These are phyloP conservation scores for Lentinula sp. DNA, from an alignment of 768 basidiomycete genomes.

Conservation along the genomic window DNA sequence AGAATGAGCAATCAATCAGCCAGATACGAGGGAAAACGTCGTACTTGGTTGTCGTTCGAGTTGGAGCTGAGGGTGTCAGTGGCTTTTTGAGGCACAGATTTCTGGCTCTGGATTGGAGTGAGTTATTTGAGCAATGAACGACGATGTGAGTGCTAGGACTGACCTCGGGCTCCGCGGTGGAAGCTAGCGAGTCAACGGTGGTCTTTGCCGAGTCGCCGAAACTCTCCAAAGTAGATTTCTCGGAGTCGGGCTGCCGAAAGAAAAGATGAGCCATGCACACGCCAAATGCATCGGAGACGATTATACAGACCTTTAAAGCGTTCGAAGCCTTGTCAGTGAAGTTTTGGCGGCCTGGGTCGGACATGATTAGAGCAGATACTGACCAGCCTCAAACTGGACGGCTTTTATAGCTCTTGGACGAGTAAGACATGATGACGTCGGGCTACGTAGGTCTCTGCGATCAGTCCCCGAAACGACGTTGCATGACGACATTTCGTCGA, in stretches of 20 bases:
- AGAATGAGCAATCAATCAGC: no score
- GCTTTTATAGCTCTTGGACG: neutral
- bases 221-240: conserved; percentile 52
- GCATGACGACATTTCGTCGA: no score
- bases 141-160: neutral
- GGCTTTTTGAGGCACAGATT: conserved; percentile 41
- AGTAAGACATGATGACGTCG: neutral
- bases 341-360: conserved; percentile 51
- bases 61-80: conserved; percentile 45
- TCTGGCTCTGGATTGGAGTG: conserved; percentile 34
- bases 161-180: conserved; percentile 45
- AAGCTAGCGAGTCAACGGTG: conserved; percentile 38
- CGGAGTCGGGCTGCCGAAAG: conserved; percentile 43
- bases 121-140: conserved; percentile 8
- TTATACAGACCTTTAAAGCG: conserved; percentile 48
- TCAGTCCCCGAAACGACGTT: neutral
- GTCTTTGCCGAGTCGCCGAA: conserved; percentile 43
- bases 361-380: conserved; percentile 29
- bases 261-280: no score
- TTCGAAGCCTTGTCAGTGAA: conserved; percentile 51
- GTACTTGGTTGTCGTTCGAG: conserved; percentile 38
- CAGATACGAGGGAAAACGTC: conserved; percentile 5
- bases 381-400: no score
- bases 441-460: neutral
- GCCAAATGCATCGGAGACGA: no score